Conservation (phyloP, 495 filamentous ascomycete genomes). For the Aspergillus nidulans region DNA sequence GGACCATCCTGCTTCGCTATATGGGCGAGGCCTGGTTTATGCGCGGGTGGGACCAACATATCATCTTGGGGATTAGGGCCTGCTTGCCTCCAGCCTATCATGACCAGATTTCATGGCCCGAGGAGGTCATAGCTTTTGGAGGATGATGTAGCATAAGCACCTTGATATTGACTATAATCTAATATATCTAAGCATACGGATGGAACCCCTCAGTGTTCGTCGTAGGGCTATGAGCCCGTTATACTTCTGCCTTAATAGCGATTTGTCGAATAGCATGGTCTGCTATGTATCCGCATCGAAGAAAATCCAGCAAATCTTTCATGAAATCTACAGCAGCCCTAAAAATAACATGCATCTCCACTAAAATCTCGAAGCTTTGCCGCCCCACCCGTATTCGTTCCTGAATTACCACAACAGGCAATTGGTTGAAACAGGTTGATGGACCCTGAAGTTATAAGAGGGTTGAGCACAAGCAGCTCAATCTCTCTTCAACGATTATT, state of each 20-base stretch:
- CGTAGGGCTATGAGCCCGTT: not conserved
- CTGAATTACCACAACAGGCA: conserved; percentile 24
- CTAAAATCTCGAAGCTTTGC: conserved; percentile 3
- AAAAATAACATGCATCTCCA: not conserved
- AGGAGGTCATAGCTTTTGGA: not conserved
- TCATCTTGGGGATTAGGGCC: conserved; percentile 27
- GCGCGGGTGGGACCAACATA: conserved; percentile 35
- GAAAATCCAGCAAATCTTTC: not conserved
- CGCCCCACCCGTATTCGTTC: conserved; percentile 31
- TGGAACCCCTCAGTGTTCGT: not conserved
- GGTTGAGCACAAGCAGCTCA: not conserved
- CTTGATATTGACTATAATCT: not conserved
- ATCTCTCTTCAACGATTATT: not conserved
- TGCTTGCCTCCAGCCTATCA: conserved; percentile 22
- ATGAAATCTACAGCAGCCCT: not conserved
- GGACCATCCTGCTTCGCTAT: conserved; percentile 33
- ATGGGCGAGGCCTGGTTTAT: conserved; percentile 37
- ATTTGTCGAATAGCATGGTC: not conserved
- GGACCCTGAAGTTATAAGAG: conserved; percentile 16
- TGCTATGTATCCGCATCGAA: not conserved
- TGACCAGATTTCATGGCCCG: conserved; percentile 32
- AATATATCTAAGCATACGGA: not conserved
- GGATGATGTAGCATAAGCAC: not conserved
- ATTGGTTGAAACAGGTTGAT: not conserved
- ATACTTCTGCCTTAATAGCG: not conserved